Base-by-base conservation (phyloP, 192 early-diverging fungal species). In the Chytriomyces hyalinus region DNA sequence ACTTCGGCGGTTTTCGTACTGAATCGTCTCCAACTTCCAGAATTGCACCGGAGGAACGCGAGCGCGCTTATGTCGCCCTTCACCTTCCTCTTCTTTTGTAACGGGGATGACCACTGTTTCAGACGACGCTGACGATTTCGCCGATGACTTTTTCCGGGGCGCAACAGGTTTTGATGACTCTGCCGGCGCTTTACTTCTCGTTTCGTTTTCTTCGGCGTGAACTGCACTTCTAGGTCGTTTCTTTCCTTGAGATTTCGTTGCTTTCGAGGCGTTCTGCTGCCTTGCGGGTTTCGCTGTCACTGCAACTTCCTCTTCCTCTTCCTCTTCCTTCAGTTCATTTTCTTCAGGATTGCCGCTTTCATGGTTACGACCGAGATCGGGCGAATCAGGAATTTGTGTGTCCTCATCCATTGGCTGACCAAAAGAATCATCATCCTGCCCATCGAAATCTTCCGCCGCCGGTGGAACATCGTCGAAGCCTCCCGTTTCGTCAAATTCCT, bases 21-120 rank as follows among this genome's bases (percentile, higher is more conserved):
- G 51, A 11, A 81, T 64, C 20, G 75, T 65, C 60, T 86, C 85
- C n/a, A 70, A 70, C 24, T 43, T 61, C 85, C 85, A 86, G 68
- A 70, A 86, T 26, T 80, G 61, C 13, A 84, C 45, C 5, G 85
- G 85, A 11, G 61, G 49, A 22, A 84, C 45, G 48, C 76, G 13
- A n/a, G 53, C 20, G 3, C 53, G 53, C 36, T 36, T 79, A 48
- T 63, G 71, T 43, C 85, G 65, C 61, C 76, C 68, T 46, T 67
- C 70, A 3, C 82, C 77, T 26, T 74, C 70, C 7, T 26, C 15
- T 9, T 80, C 80, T 26, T 76, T 60, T 4, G 61, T 6, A 22
- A 60, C 57, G 15, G 57, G 57, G 6, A 46, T 44, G 8, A 73
- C 60, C 10, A 59, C 59, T 10, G 48, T 10, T 10, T 26, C 53